A percentile compares a stretch with the other conserved stretches of the same genome.
Evolutionary conservation across 768 basidiomycete genomes (phyloP).

Genomic region (Tricholoma sp.): DNA sequence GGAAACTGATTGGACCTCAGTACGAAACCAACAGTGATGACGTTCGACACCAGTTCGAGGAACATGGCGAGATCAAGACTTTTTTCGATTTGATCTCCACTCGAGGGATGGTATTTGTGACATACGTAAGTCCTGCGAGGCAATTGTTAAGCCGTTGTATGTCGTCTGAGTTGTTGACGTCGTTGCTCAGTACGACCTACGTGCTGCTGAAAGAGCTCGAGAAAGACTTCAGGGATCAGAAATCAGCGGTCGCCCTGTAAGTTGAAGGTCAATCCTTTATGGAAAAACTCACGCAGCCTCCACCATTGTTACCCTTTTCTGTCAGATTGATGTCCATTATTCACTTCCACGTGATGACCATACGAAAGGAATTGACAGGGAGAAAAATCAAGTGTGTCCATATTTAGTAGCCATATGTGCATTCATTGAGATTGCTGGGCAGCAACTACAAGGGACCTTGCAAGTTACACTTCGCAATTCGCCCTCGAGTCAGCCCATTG

Average conservation of each 20-base stretch:
- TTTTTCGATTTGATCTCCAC: constrained; percentile 95
- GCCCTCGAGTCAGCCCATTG: constrained; percentile 59
- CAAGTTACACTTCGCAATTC: constrained; percentile 75
- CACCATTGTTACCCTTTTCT: constrained; percentile 19
- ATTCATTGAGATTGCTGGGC: constrained; percentile 1
- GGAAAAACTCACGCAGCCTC: constrained; percentile 1
- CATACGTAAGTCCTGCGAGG: constrained; percentile 68
- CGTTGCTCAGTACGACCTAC: constrained; percentile 71
- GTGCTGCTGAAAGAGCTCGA: constrained; percentile 88
- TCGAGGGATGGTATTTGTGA: constrained; percentile 98
- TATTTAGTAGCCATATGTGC: background rate
- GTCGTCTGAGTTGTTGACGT: constrained; percentile 12
- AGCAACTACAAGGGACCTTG: constrained; percentile 84
- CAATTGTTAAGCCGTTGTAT: background rate
- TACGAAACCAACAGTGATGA: constrained; percentile 87
- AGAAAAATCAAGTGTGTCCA: constrained; percentile 76
- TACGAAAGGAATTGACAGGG: constrained; percentile 55
- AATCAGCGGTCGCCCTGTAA: constrained; percentile 83
- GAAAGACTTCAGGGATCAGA: constrained; percentile 87
- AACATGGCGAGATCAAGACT: constrained; percentile 93
- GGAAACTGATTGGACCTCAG: constrained; percentile 33
- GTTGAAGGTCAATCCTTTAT: constrained; percentile 25
- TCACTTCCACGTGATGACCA: constrained; percentile 89
- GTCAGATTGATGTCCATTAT: constrained; percentile 97
- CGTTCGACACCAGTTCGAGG: constrained; percentile 82